Evolutionary conservation across 2,329 filamentous ascomycete genomes (phyloP).

Genomic region (Xylaria sp.): DNA sequence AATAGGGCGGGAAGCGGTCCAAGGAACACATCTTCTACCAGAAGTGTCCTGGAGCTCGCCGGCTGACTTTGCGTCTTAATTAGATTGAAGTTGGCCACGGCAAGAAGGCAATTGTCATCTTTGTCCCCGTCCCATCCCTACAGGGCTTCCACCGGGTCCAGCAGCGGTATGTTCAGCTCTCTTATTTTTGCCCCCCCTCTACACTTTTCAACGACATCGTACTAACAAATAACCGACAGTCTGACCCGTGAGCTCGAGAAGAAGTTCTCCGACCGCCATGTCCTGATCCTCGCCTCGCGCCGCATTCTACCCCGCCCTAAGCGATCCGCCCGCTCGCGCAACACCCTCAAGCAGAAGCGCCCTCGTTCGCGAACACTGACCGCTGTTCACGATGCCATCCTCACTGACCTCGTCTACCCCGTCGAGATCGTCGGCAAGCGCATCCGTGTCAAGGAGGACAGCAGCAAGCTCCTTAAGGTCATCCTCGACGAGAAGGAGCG

Average conservation of each 20-base stretch:
- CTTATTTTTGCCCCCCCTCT: neutral
- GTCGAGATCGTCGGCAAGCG: slow-evolving; percentile 99
- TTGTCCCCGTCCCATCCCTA: slow-evolving; percentile 99
- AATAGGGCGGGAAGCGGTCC: slow-evolving; percentile 82
- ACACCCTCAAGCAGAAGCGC: slow-evolving; percentile 98
- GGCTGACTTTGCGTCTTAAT: slow-evolving; percentile 75
- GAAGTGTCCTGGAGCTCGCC: slow-evolving; percentile 75
- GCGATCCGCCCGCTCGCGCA: slow-evolving; percentile 96
- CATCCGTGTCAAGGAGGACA: slow-evolving; percentile 97
- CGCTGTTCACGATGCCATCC: slow-evolving; percentile 98
- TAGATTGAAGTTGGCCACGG: slow-evolving; percentile 99
- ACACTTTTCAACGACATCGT: slow-evolving; percentile 10
- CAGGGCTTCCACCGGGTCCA: slow-evolving; percentile 99
- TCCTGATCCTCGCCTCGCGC: slow-evolving; percentile 98
- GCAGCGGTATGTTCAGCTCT: slow-evolving; percentile 84
- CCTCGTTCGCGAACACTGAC: slow-evolving; percentile 97
- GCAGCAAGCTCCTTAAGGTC: slow-evolving; percentile 98
- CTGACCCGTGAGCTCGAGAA: slow-evolving; percentile 99
- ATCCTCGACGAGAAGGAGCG: slow-evolving; percentile 99
- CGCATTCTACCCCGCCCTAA: slow-evolving; percentile 98
- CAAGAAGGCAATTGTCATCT: slow-evolving; percentile 99
- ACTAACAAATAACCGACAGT: slow-evolving; percentile 61
- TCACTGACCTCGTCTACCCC: slow-evolving; percentile 97
- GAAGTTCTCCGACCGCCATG: slow-evolving; percentile 99
- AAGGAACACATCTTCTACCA: slow-evolving; percentile 61